phyloP scores from a whole-genome alignment of 139 green algal species.

The Pleodorina starrii region DNA sequence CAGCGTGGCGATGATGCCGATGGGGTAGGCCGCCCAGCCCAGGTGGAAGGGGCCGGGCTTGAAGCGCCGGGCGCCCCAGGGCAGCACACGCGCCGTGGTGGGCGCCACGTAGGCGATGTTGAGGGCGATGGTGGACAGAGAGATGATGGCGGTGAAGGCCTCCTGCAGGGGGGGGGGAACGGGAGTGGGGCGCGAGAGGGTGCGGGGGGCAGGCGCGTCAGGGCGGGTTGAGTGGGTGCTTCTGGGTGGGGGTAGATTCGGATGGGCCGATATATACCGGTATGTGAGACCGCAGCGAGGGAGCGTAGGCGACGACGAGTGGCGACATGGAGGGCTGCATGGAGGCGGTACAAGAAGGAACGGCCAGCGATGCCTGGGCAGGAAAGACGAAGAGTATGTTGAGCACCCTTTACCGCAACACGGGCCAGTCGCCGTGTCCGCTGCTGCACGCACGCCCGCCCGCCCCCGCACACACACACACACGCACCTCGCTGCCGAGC shows the following conservation, averaged over 20 bases:
- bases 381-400: too few species aligned
- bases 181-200: background rate
- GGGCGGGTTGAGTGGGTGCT: background rate
- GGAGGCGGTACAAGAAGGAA: too few species aligned
- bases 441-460: too few species aligned
- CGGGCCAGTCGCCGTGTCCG: too few species aligned
- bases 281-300: too few species aligned
- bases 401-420: too few species aligned
- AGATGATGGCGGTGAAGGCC: slow-evolving; percentile 65
- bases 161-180: background rate
- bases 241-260: too few species aligned
- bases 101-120: slow-evolving; percentile 60
- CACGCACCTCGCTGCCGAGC: slow-evolving; percentile 50
- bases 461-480: too few species aligned
- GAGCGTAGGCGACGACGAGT: too few species aligned
- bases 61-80: slow-evolving; percentile 54
- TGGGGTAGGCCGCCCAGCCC: slow-evolving; percentile 58
- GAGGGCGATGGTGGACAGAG: slow-evolving; percentile 62
- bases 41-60: slow-evolving; percentile 61
- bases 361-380: too few species aligned
- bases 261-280: too few species aligned
- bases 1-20: slow-evolving; percentile 43
- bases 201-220: background rate
- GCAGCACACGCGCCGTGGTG: slow-evolving; percentile 55
- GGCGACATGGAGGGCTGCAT: too few species aligned